Evolutionary conservation across 208 protist species (phyloP), one percentile per base, ranked within the genome.

Genomic region (Tritrichomonas foetus): DNA sequence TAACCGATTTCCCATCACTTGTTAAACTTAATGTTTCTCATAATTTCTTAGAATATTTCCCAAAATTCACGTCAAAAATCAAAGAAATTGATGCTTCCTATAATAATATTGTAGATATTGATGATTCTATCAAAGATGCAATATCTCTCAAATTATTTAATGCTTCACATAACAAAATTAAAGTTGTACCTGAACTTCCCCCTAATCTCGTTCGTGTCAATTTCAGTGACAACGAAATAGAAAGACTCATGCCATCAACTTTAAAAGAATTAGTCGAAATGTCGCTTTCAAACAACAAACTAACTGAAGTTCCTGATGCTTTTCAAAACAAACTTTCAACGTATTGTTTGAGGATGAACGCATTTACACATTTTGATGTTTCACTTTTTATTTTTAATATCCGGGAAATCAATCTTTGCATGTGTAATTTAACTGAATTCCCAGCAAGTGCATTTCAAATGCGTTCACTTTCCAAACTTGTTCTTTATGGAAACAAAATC

Each of bases 161-260:
- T 61, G 0, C 57, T 39, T 89, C 78, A n/a, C 78, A 89, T 57
- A 89, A 89, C 57, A 41, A 89, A 89, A 89, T 89, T n/a, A 33
- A 89, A 57, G 30, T 33, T 57, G 33, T 89, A 57, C 78, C 78
- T 30, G 27, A 47, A 50, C 39, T 82, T 30, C 74, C 74, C 1
- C 74, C 74, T 25, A 30, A 30, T n/a, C n/a, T 82, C 30, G 50
- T 20, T n/a, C 33, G 41, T 30, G 13, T 82, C 9, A 50, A 50
- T 41, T 30, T 39, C 3, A 30, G 50, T 50, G 30, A 30, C 74
- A 82, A 82, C 41, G 27, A 82, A 50, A 82, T 82, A 11, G 16
- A 30, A 16, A 82, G 50, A 82, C 41, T 3, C 30, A 20, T 47
- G 30, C 8, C 41, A 30, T 82, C 74, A 50, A 39, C 50, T 50